Percentiles rank a stretch among this genome's conserved stretches.
phyloP scores from a whole-genome alignment of 2,329 filamentous ascomycete species.

The Hymenoscyphus scutula region DNA sequence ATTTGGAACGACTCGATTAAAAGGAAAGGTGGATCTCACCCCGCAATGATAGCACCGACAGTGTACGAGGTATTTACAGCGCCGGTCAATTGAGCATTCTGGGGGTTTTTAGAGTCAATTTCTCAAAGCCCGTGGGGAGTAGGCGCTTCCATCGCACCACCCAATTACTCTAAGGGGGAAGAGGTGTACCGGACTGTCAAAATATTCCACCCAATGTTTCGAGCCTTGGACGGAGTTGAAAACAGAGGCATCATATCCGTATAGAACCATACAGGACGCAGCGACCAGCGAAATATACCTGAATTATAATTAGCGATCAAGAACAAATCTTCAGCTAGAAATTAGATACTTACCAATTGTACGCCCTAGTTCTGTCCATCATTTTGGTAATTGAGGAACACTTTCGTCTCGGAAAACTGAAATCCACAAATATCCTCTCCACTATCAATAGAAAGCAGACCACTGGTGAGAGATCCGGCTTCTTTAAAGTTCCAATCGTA shows the following conservation, averaged over 20 bases:
- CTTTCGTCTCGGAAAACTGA: neutral
- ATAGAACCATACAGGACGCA: slow-evolving; percentile 72
- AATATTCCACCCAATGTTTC: slow-evolving; percentile 63
- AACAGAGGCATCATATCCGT: slow-evolving; percentile 72
- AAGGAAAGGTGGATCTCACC: neutral
- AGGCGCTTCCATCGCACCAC: too few relatives aligned
- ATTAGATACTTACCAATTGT: slow-evolving; percentile 9
- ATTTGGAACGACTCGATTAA: too few relatives aligned
- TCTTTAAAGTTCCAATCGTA: neutral
- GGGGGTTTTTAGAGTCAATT: too few relatives aligned
- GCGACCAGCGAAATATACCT: slow-evolving; percentile 69
- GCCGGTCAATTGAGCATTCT: slow-evolving; percentile 45
- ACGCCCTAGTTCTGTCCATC: slow-evolving; percentile 11
- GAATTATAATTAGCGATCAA: neutral
- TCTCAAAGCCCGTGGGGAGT: too few relatives aligned
- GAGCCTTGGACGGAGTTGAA: slow-evolving; percentile 72
- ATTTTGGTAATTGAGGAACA: neutral
- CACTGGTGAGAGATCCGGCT: neutral
- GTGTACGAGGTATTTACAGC: slow-evolving; percentile 68
- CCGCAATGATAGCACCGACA: slow-evolving; percentile 66
- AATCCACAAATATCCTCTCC: neutral
- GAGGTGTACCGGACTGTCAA: slow-evolving; percentile 41
- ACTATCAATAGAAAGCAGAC: neutral
- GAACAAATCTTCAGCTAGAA: neutral
- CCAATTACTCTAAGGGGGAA: neutral